A percentile compares a stretch with the other conserved stretches of the same genome.
Conservation (phyloP, 2,329 filamentous ascomycete species). For the Fusarium sarcochroum region DNA sequence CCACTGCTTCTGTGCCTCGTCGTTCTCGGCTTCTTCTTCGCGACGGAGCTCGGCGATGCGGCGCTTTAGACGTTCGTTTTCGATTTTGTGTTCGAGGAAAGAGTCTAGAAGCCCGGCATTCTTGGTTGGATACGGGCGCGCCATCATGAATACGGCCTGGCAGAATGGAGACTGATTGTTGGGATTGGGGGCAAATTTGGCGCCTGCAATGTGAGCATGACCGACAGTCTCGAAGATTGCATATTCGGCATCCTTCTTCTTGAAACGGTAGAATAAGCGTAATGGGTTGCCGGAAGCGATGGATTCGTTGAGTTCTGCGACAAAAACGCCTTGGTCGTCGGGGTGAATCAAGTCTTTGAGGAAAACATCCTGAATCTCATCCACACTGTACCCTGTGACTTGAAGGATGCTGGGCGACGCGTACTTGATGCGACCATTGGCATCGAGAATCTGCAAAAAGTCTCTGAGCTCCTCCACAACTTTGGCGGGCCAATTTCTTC, state of each 20-base stretch:
- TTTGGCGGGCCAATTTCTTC: constrained; percentile 85
- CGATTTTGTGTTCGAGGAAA: constrained; percentile 96
- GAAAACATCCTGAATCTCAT: constrained; percentile 80
- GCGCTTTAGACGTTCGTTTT: constrained; percentile 88
- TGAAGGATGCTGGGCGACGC: constrained; percentile 82
- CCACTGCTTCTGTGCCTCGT: constrained; percentile 74
- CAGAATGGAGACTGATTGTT: constrained; percentile 79
- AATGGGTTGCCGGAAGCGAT: constrained; percentile 85
- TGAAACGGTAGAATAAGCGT: constrained; percentile 89
- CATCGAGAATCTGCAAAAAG: constrained; percentile 87
- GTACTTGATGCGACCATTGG: constrained; percentile 86
- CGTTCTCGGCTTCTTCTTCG: constrained; percentile 86
- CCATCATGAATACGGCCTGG: constrained; percentile 94
- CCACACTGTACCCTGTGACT: constrained; percentile 81
- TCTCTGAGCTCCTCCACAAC: constrained; percentile 92
- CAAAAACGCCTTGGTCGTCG: constrained; percentile 86
- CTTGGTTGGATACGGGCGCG: constrained; percentile 89
- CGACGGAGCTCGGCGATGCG: constrained; percentile 87
- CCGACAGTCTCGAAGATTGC: constrained; percentile 92
- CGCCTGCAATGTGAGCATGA: constrained; percentile 86
- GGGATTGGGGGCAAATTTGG: constrained; percentile 73
- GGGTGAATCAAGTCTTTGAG: constrained; percentile 87
- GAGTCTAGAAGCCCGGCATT: constrained; percentile 89
- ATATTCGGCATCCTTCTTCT: constrained; percentile 78
- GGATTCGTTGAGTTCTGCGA: constrained; percentile 89